Evolutionary conservation across 768 basidiomycete genomes (phyloP).

Genomic region (Amanita rimosa): DNA sequence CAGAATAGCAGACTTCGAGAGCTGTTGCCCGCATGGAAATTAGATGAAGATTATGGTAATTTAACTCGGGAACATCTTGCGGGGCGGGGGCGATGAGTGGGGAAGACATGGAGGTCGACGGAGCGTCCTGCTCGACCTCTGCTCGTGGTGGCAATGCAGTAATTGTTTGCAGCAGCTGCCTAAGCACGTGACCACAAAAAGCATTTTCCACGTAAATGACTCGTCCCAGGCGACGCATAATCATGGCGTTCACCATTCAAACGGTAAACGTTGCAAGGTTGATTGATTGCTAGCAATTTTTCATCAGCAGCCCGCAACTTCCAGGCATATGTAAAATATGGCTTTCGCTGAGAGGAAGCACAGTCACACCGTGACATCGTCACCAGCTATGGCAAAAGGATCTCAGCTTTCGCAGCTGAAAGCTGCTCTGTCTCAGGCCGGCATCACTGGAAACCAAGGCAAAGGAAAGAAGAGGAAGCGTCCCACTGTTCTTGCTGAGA

Average conservation of each 20-base stretch:
- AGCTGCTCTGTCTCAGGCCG: slow-evolving; percentile 68
- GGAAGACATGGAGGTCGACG: neutral
- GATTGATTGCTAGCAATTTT: no score
- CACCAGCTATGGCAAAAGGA: slow-evolving; percentile 53
- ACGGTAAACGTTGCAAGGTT: no score
- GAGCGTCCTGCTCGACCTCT: slow-evolving; percentile 3
- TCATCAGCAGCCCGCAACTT: no score
- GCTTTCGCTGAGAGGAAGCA: neutral
- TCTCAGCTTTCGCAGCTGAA: slow-evolving; percentile 92
- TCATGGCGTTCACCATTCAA: no score
- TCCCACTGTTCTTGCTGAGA: slow-evolving; percentile 36
- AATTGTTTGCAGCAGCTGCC: neutral
- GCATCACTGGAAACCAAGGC: slow-evolving; percentile 51
- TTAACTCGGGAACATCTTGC: slow-evolving; percentile 4
- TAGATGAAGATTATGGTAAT: slow-evolving; percentile 23
- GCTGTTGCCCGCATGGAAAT: slow-evolving; percentile 43
- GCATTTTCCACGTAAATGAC: neutral
- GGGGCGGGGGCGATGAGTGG: neutral
- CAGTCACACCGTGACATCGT: slow-evolving; percentile 13
- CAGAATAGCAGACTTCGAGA: slow-evolving; percentile 58
- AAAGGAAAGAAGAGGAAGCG: slow-evolving; percentile 65
- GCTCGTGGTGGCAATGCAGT: neutral
- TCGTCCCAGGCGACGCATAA: neutral
- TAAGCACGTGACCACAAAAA: neutral
- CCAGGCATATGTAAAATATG: no score